Evolutionary conservation across 164 flowering plant genomes (phyloP).

Genomic region (Dillenia turbinata): DNA sequence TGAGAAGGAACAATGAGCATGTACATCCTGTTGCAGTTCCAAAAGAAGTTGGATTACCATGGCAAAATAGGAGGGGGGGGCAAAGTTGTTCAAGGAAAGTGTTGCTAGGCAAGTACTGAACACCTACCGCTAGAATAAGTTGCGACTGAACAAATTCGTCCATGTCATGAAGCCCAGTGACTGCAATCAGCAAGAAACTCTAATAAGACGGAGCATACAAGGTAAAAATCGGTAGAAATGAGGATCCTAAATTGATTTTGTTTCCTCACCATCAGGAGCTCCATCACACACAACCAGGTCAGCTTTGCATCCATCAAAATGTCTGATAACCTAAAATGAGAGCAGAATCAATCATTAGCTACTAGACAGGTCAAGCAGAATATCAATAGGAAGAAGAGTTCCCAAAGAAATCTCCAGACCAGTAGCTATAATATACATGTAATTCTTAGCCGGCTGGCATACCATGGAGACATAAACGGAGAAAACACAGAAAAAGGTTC

Average conservation of each 20-base stretch:
- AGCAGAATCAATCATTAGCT: constrained; percentile 2
- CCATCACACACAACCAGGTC: constrained; percentile 99
- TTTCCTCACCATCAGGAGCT: constrained; percentile 91
- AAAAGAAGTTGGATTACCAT: no score
- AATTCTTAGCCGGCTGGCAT: no score
- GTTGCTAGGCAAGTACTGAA: neutral
- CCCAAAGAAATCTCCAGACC: no score
- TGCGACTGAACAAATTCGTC: constrained; percentile 98
- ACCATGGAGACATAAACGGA: no score
- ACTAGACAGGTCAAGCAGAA: no score
- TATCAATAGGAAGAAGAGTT: no score
- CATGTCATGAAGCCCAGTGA: constrained; percentile 99
- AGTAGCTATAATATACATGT: no score
- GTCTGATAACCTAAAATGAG: constrained; percentile 72
- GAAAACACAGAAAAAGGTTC: no score
- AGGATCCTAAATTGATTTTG: neutral
- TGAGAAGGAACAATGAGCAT: no score
- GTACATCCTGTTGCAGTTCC: no score
- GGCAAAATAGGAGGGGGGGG: no score
- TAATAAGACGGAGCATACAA: neutral
- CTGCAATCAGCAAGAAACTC: constrained; percentile 35
- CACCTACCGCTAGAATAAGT: constrained; percentile 83
- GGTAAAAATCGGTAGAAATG: neutral
- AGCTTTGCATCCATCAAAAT: constrained; percentile 99
- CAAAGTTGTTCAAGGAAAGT: no score